Evolutionary conservation across 805 yeast species (phyloP).

Genomic region (Pichia ethanolica): DNA sequence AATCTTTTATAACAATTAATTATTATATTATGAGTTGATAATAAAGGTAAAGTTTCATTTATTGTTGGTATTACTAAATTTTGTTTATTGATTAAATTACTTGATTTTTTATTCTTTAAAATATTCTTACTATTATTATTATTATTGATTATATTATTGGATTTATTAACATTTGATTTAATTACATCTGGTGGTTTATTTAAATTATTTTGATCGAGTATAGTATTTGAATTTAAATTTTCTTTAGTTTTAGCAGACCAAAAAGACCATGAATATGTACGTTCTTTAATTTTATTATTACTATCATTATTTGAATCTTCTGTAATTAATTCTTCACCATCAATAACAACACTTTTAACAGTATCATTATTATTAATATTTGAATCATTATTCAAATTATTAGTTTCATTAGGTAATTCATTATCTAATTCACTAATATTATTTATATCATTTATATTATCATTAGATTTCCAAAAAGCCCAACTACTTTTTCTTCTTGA

Average conservation of each 20-base stretch:
- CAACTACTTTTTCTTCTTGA: constrained; percentile 17
- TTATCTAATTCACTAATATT: too few species aligned
- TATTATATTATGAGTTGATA: constrained; percentile 11
- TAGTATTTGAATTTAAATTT: background rate
- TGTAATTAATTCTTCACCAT: constrained; percentile 6
- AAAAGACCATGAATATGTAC: constrained; percentile 24
- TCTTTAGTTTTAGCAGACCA: constrained; percentile 15
- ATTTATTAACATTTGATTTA: constrained; percentile 8
- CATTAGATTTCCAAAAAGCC: constrained; percentile 20
- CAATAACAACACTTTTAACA: constrained; percentile 1
- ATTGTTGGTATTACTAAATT: constrained; percentile 25
- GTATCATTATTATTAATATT: background rate
- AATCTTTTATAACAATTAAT: constrained; percentile 11
- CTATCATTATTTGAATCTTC: background rate
- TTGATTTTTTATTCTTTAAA: background rate
- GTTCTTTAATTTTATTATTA: constrained; percentile 5
- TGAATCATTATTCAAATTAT: background rate
- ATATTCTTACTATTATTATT: background rate
- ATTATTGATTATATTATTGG: background rate
- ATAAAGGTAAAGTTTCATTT: constrained; percentile 21
- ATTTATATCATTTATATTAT: background rate
- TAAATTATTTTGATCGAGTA: background rate
- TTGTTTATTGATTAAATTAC: constrained; percentile 5
- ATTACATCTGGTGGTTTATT: constrained; percentile 6
- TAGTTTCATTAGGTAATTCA: too few species aligned